Evolutionary conservation across 306 rosid species (phyloP).

Genomic region (peach (Prunus persica)): DNA sequence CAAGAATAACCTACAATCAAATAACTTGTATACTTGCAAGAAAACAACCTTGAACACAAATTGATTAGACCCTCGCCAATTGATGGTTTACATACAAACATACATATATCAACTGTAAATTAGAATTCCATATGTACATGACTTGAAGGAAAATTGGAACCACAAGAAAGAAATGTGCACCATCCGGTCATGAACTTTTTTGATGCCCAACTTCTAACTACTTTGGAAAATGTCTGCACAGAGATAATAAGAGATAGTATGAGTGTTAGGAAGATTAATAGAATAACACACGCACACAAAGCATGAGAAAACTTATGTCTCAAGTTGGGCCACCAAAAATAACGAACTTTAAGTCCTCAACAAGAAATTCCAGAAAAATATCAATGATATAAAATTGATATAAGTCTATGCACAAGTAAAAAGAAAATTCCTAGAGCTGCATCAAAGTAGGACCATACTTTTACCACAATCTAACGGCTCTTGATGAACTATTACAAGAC

Average conservation of each 20-base stretch:
- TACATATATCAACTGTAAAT: neutral
- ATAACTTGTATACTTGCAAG: neutral
- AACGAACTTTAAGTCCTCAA: too few species aligned
- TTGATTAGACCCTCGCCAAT: neutral
- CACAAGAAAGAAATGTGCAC: slow-evolving; percentile 38
- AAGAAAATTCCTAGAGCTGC: neutral
- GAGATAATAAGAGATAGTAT: slow-evolving; percentile 21
- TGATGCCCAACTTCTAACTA: slow-evolving; percentile 85
- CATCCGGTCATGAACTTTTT: slow-evolving; percentile 93
- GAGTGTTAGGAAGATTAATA: slow-evolving; percentile 19
- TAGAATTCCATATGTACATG: neutral
- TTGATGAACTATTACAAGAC: neutral
- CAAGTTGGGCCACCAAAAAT: neutral
- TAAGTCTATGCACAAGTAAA: neutral
- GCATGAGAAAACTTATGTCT: neutral
- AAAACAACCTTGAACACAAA: neutral
- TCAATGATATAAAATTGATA: neutral
- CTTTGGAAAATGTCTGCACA: slow-evolving; percentile 74
- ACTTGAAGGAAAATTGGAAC: slow-evolving; percentile 3
- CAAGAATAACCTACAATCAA: neutral
- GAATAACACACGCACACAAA: neutral
- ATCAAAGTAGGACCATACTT: neutral
- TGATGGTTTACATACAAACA: neutral
- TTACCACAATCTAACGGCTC: neutral
- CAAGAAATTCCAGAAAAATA: neutral